A percentile compares a stretch with the other conserved stretches of the same genome.
These are phyloP conservation scores for Lipomyces oligophaga DNA, from an alignment of 805 yeast species.

Conservation along the genomic window DNA sequence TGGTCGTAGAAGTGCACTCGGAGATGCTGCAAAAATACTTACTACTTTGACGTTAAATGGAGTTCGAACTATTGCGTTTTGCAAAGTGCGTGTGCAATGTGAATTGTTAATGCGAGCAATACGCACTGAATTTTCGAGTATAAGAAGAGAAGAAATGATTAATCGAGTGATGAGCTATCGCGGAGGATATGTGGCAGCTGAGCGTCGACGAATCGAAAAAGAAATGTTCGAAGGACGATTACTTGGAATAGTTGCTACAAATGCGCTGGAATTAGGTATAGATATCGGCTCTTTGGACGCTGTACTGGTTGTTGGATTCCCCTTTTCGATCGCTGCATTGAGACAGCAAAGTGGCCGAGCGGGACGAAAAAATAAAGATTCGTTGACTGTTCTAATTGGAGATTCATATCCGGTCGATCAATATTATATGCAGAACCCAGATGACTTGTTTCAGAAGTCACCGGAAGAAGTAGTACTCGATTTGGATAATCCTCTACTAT, in stretches of 20 bases:
- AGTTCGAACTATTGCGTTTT: conserved; percentile 82
- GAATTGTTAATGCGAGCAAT: conserved; percentile 85
- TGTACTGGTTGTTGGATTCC: conserved; percentile 89
- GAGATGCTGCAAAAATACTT: conserved; percentile 71
- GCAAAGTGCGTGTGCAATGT: conserved; percentile 80
- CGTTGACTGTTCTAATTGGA: conserved; percentile 79
- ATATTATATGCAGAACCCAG: conserved; percentile 68
- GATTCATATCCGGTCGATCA: conserved; percentile 84
- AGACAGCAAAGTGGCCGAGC: conserved; percentile 98
- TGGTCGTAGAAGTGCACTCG: conserved; percentile 66
- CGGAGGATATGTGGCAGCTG: conserved; percentile 88
- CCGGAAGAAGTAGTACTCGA: conserved; percentile 56
- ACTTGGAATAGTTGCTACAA: conserved; percentile 86
- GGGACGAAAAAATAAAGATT: conserved; percentile 82
- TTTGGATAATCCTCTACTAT: conserved; percentile 55
- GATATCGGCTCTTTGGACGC: conserved; percentile 93
- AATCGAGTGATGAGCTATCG: conserved; percentile 85
- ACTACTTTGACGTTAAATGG: conserved; percentile 60
- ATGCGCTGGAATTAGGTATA: conserved; percentile 92
- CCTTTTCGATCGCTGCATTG: conserved; percentile 76
- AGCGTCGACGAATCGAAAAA: conserved; percentile 79
- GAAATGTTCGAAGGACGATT: conserved; percentile 87
- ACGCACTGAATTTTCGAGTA: conserved; percentile 48
- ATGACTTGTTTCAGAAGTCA: conserved; percentile 50
- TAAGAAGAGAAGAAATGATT: conserved; percentile 43